Percentiles rank a stretch among this genome's conserved stretches.
These are phyloP conservation scores for Cladosporium oxysporum DNA, from an alignment of 2,329 filamentous ascomycete species.

Conservation along the genomic window DNA sequence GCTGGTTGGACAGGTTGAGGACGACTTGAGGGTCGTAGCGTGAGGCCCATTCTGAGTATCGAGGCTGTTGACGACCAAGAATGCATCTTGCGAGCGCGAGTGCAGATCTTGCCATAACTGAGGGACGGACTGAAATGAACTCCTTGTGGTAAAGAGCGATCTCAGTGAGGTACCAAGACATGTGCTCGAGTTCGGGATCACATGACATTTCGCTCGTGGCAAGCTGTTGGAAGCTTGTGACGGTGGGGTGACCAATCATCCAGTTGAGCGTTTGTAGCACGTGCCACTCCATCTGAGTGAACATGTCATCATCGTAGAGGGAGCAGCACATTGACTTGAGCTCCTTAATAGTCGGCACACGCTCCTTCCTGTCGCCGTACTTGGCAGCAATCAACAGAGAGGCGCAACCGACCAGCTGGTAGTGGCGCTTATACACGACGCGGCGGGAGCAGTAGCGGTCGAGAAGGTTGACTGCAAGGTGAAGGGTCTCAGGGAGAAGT, in stretches of 20 bases:
- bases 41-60: slow-evolving; percentile 71
- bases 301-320: slow-evolving; percentile 98
- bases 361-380: slow-evolving; percentile 98
- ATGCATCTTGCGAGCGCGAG: slow-evolving; percentile 85
- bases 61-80: slow-evolving; percentile 74
- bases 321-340: slow-evolving; percentile 99
- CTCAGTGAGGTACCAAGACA: slow-evolving; percentile 92
- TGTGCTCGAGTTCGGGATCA: slow-evolving; percentile 87
- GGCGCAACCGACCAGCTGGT: slow-evolving; percentile 95
- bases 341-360: slow-evolving; percentile 95
- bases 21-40: slow-evolving; percentile 69
- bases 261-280: slow-evolving; percentile 96
- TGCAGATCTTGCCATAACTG: slow-evolving; percentile 84
- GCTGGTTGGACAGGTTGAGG: slow-evolving; percentile 63
- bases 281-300: slow-evolving; percentile 99
- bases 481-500: slow-evolving; percentile 89
- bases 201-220: slow-evolving; percentile 74
- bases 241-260: slow-evolving; percentile 92
- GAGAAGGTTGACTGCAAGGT: slow-evolving; percentile 93
- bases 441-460: slow-evolving; percentile 97
- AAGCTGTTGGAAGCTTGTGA: slow-evolving; percentile 89
- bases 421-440: slow-evolving; percentile 98
- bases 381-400: slow-evolving; percentile 95
- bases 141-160: slow-evolving; percentile 95
- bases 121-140: slow-evolving; percentile 90